Evolutionary conservation across 2,329 filamentous ascomycete species (phyloP).

Genomic region (Fusarium euwallaceae): DNA sequence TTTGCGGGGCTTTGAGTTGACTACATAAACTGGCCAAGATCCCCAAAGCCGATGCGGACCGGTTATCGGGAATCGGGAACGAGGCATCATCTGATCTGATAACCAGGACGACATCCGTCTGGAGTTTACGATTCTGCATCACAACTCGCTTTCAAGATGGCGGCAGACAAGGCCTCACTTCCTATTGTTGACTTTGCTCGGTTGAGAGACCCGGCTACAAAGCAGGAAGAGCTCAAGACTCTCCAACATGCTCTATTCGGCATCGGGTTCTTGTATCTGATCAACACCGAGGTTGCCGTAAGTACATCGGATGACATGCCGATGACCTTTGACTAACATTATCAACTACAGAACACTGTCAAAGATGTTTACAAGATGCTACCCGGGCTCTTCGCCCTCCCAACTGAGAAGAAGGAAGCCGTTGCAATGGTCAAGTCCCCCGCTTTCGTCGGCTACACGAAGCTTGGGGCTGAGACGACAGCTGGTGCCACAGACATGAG

Average conservation of each 20-base stretch:
- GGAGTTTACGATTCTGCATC: not conserved
- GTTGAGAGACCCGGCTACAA: not conserved
- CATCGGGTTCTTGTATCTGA: constrained; percentile 6
- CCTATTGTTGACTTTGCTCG: constrained; percentile 3
- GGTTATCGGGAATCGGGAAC: not conserved
- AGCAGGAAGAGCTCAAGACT: constrained; percentile 5
- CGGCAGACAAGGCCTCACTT: not conserved
- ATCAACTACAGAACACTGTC: not conserved
- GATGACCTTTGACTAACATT: not conserved
- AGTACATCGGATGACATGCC: not conserved
- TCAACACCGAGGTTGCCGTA: constrained; percentile 12
- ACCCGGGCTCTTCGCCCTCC: not conserved
- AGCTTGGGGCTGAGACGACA: constrained; percentile 3
- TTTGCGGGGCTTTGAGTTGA: not conserved
- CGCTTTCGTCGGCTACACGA: constrained; percentile 9
- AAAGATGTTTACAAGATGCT: constrained; percentile 4
- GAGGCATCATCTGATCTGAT: not conserved
- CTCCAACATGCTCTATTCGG: constrained; percentile 9
- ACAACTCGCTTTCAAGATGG: not conserved
- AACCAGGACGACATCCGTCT: not conserved
- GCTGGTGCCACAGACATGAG: constrained; percentile 12
- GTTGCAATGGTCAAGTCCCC: constrained; percentile 14
- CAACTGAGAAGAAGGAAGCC: constrained; percentile 4
- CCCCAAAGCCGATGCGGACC: not conserved
- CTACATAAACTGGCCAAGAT: not conserved